These are phyloP conservation scores for Balamuthia mandrillaris DNA, from an alignment of 208 protist genomes.

Conservation along the genomic window DNA sequence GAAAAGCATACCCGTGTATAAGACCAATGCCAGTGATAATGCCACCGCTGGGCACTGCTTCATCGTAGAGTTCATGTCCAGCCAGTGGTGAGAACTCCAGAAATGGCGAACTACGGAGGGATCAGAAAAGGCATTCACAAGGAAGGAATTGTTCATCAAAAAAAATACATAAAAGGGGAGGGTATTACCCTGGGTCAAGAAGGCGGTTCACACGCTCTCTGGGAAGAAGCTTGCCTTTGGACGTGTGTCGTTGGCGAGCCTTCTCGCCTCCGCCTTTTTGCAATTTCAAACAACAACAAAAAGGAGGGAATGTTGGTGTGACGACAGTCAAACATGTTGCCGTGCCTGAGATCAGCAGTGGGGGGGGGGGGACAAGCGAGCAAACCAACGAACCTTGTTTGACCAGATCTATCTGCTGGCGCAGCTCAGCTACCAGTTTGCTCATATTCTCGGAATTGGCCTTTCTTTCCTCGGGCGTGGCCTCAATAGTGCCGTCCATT, in stretches of 20 bases:
- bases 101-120: conserved; percentile 78
- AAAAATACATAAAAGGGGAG: too few relatives aligned
- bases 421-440: conserved; percentile 47
- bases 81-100: conserved; percentile 91
- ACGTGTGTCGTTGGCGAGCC: conserved; percentile 54
- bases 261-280: conserved; percentile 61
- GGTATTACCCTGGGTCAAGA: conserved; percentile 78
- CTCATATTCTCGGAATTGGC: conserved; percentile 47
- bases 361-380: too few relatives aligned
- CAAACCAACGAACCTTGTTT: conserved; percentile 44
- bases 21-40: conserved; percentile 89
- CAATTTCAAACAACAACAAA: conserved; percentile 20
- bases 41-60: conserved; percentile 82
- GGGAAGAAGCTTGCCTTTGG: conserved; percentile 80
- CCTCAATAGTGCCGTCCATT: conserved; percentile 57
- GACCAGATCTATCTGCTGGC: conserved; percentile 51
- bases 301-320: background rate
- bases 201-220: conserved; percentile 86
- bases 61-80: conserved; percentile 87
- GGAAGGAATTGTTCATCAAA: background rate
- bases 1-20: conserved; percentile 50
- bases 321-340: too few relatives aligned
- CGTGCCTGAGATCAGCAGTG: too few relatives aligned
- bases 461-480: conserved; percentile 51
- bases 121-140: background rate